These are phyloP conservation scores for Kalanchoe fedtschenkoi DNA, from an alignment of 164 flowering plant species.

Conservation along the genomic window DNA sequence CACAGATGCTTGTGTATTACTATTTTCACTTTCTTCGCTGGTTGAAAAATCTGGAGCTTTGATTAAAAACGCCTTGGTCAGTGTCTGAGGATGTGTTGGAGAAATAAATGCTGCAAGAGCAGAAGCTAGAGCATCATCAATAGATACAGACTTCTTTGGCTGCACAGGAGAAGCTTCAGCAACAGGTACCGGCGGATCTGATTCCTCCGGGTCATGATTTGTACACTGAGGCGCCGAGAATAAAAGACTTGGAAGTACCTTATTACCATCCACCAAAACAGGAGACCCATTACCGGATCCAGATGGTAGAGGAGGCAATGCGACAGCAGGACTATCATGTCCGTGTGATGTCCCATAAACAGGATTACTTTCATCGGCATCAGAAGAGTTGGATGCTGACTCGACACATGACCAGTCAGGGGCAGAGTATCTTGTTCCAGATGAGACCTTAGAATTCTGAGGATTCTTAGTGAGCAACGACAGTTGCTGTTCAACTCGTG, in stretches of 20 bases:
- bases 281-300: constrained; percentile 12
- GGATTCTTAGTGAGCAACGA: constrained; percentile 34
- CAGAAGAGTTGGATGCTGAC: constrained; percentile 31
- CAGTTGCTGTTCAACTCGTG: constrained; percentile 52
- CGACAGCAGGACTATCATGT: constrained; percentile 8
- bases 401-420: constrained; percentile 37
- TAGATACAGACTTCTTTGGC: constrained; percentile 31
- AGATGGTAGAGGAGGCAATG: background rate
- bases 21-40: constrained; percentile 21
- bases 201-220: constrained; percentile 35
- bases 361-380: constrained; percentile 15
- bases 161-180: constrained; percentile 14
- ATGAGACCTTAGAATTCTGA: constrained; percentile 14
- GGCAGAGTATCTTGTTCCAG: constrained; percentile 35
- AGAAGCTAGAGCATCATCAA: constrained; percentile 78
- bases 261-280: constrained; percentile 13
- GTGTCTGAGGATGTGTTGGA: constrained; percentile 19
- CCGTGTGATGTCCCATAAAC: background rate
- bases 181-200: constrained; percentile 14
- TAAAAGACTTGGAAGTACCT: constrained; percentile 29
- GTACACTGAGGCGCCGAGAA: constrained; percentile 59
- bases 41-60: constrained; percentile 30
- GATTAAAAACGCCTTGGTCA: constrained; percentile 19
- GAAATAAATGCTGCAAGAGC: constrained; percentile 60
- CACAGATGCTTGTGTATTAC: background rate